phyloP scores from a whole-genome alignment of 2,329 filamentous ascomycete species.

The Pyrenochaeta sp. region DNA sequence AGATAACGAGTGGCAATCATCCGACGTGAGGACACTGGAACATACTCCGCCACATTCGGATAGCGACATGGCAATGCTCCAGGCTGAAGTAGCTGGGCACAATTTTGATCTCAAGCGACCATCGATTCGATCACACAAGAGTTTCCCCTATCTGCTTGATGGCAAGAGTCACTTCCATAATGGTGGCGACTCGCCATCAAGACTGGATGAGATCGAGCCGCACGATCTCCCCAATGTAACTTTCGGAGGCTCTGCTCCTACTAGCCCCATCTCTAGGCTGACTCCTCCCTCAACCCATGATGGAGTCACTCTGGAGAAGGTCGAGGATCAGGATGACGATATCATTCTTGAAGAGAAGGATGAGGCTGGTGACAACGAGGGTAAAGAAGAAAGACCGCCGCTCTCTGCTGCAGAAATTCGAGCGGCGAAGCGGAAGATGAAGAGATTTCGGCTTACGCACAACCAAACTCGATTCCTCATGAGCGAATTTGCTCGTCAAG shows the following conservation, averaged over 20 bases:
- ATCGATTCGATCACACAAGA: conserved; percentile 54
- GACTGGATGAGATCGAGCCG: conserved; percentile 47
- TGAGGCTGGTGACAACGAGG: conserved; percentile 37
- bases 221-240: conserved; percentile 46
- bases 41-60: conserved; percentile 45
- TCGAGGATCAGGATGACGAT: conserved; percentile 51
- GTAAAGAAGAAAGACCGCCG: conserved; percentile 44
- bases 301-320: conserved; percentile 44
- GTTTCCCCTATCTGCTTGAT: conserved; percentile 54
- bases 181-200: conserved; percentile 37
- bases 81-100: conserved; percentile 47
- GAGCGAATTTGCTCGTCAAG: conserved; percentile 95
- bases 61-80: conserved; percentile 50
- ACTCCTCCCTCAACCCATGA: conserved; percentile 56
- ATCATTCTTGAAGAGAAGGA: conserved; percentile 52
- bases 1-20: conserved; percentile 56
- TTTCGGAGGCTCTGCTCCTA: conserved; percentile 55
- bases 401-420: conserved; percentile 59
- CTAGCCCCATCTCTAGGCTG: conserved; percentile 55
- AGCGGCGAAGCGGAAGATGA: conserved; percentile 67
- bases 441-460: conserved; percentile 88
- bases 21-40: conserved; percentile 48
- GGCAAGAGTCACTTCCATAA: conserved; percentile 42
- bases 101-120: conserved; percentile 50
- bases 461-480: conserved; percentile 97